Conservation (phyloP, 495 filamentous ascomycete genomes). For the Penicillium antarcticum region DNA sequence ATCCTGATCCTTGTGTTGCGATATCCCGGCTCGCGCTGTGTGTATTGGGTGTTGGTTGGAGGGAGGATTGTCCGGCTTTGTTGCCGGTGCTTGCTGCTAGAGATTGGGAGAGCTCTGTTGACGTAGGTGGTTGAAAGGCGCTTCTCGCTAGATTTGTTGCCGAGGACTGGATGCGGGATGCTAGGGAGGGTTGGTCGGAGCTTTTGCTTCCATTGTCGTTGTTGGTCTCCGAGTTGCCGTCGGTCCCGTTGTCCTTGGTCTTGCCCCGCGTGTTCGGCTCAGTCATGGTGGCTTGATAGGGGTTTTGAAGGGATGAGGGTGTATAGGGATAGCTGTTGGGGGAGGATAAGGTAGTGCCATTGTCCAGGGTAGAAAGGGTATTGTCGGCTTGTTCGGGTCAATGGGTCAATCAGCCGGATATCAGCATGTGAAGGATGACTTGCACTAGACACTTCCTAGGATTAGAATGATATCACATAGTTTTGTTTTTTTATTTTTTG, state of each 20-base stretch:
- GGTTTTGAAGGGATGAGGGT: not conserved
- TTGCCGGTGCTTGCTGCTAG: constrained; percentile 20
- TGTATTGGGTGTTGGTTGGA: constrained; percentile 15
- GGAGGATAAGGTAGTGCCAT: no score
- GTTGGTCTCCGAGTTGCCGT: not conserved
- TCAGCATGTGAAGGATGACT: no score
- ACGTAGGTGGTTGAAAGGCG: constrained; percentile 19
- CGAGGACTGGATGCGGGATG: constrained; percentile 37
- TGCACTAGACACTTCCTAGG: no score
- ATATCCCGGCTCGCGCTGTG: constrained; percentile 5
- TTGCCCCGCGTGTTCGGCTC: constrained; percentile 25
- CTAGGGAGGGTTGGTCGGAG: constrained; percentile 21
- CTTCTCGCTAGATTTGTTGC: constrained; percentile 34
- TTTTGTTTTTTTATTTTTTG: no score
- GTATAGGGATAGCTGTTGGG: not conserved
- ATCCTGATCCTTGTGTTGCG: not conserved
- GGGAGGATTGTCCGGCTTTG: constrained; percentile 22
- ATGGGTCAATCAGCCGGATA: no score
- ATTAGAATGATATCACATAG: no score
- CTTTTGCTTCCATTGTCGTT: not conserved
- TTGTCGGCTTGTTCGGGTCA: no score
- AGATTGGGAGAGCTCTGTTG: constrained; percentile 23
- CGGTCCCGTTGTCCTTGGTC: not conserved
- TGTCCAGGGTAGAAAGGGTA: no score
- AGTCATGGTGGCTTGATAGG: constrained; percentile 1